Evolutionary conservation across 1,284 basidiomycete genomes (phyloP).

Genomic region (Agaricales sp.): DNA sequence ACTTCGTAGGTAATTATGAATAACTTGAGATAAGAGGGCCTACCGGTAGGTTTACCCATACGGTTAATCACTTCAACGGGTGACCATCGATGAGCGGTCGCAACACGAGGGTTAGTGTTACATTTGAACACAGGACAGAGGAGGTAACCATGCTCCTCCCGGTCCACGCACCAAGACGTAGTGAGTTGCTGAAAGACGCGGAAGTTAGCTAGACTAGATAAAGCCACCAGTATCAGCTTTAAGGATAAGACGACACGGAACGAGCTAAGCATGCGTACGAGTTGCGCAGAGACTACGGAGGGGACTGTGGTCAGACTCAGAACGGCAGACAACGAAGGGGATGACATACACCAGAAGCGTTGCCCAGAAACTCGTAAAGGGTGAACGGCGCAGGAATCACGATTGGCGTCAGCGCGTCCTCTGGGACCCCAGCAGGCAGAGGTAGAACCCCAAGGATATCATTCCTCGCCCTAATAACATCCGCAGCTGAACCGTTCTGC

Average conservation of each 20-base stretch:
- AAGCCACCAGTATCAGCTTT: no score
- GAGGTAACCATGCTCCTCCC: constrained; percentile 71
- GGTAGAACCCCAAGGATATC: constrained; percentile 46
- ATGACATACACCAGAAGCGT: constrained; percentile 41
- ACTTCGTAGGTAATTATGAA: neutral
- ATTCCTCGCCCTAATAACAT: constrained; percentile 37
- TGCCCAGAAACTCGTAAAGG: constrained; percentile 60
- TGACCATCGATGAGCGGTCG: constrained; percentile 63
- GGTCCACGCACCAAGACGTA: constrained; percentile 66
- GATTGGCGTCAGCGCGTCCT: constrained; percentile 56
- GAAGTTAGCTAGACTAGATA: constrained; percentile 47
- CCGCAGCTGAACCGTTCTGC: neutral
- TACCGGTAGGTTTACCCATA: constrained; percentile 54
- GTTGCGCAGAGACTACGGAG: constrained; percentile 32
- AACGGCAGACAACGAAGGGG: neutral
- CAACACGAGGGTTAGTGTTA: constrained; percentile 60
- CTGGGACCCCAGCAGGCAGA: constrained; percentile 48
- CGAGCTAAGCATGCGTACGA: constrained; percentile 31
- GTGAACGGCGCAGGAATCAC: constrained; percentile 49
- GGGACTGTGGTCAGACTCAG: constrained; percentile 7
- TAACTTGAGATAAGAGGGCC: constrained; percentile 7
- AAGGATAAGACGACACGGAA: neutral
- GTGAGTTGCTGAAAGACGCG: constrained; percentile 54
- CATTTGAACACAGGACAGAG: constrained; percentile 65
- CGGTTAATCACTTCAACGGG: constrained; percentile 45